Percentiles rank a stretch among this genome's conserved stretches.
Conservation (phyloP, 2,329 filamentous ascomycete species). For the Fusarium sp. region DNA sequence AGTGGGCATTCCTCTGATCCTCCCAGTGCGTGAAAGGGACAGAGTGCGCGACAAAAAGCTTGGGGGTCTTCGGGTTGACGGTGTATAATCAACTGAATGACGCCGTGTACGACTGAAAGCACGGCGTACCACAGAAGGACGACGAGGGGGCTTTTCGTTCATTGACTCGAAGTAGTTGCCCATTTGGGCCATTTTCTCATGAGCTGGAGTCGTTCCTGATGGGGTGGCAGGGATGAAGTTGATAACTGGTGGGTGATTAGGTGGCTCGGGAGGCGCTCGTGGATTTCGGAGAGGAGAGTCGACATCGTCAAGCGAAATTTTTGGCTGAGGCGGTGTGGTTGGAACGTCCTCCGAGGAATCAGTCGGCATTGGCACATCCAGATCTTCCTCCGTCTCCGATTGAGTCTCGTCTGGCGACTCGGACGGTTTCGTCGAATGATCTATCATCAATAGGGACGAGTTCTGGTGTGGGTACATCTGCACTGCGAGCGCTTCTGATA, state of each 20-base stretch:
- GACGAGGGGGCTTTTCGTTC: conserved; percentile 56
- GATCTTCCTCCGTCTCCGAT: conserved; percentile 30
- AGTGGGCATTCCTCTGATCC: conserved; percentile 42
- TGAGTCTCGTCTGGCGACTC: conserved; percentile 53
- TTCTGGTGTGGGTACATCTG: conserved; percentile 72
- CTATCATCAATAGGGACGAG: conserved; percentile 68
- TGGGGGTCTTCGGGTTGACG: conserved; percentile 51
- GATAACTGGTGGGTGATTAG: conserved; percentile 54
- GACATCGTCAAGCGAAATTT: conserved; percentile 61
- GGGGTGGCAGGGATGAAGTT: conserved; percentile 72
- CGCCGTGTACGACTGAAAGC: conserved; percentile 62
- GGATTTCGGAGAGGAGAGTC: conserved; percentile 72
- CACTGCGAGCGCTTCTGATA: conserved; percentile 70
- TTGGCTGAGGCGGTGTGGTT: conserved; percentile 62
- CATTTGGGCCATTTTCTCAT: conserved; percentile 61
- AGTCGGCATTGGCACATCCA: conserved; percentile 45
- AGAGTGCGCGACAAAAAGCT: conserved; percentile 61
- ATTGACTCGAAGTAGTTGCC: conserved; percentile 64
- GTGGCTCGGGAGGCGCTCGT: conserved; percentile 65
- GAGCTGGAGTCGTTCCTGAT: conserved; percentile 64
- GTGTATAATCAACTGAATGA: conserved; percentile 54
- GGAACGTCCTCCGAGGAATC: conserved; percentile 53
- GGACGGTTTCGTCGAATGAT: conserved; percentile 62
- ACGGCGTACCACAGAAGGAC: conserved; percentile 62
- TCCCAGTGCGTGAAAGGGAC: conserved; percentile 59